Evolutionary conservation across 768 basidiomycete genomes (phyloP).

Genomic region (Suillus weaverae): DNA sequence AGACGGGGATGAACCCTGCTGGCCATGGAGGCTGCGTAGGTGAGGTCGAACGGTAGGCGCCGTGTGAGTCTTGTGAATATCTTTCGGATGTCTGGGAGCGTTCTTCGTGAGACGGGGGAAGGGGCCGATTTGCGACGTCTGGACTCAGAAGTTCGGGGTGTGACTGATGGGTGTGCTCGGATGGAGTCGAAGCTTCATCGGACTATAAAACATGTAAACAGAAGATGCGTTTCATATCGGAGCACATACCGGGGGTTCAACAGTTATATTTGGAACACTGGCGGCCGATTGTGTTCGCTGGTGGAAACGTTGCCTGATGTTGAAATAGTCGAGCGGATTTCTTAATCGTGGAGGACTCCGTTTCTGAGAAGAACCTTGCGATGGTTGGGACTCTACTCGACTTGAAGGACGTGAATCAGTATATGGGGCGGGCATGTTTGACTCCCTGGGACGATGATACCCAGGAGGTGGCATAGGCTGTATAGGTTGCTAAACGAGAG

Average conservation of each 20-base stretch:
- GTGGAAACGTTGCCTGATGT: constrained; percentile 26
- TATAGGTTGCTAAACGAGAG: not conserved
- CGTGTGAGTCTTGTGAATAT: not conserved
- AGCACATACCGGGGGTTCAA: constrained; percentile 45
- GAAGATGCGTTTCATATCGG: not conserved
- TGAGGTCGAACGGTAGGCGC: constrained; percentile 16
- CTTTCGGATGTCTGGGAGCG: not conserved
- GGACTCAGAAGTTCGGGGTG: constrained; percentile 47
- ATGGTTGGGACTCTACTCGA: constrained; percentile 10
- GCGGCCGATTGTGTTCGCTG: constrained; percentile 33
- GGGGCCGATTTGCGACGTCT: constrained; percentile 30
- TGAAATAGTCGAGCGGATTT: constrained; percentile 24
- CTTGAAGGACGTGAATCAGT: constrained; percentile 20
- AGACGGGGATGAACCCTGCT: constrained; percentile 20
- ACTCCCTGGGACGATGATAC: constrained; percentile 34
- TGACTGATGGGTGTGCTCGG: constrained; percentile 28
- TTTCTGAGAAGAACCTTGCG: constrained; percentile 9
- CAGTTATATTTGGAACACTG: constrained; percentile 42
- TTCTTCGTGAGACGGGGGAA: constrained; percentile 17
- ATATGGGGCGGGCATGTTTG: constrained; percentile 26
- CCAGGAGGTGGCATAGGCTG: constrained; percentile 6
- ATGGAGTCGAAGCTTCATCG: constrained; percentile 37
- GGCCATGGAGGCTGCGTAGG: constrained; percentile 16
- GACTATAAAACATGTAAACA: constrained; percentile 31
- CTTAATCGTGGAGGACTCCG: constrained; percentile 15